Conservation (phyloP, 2,329 filamentous ascomycete species). For the Fusarium cicatricum region DNA sequence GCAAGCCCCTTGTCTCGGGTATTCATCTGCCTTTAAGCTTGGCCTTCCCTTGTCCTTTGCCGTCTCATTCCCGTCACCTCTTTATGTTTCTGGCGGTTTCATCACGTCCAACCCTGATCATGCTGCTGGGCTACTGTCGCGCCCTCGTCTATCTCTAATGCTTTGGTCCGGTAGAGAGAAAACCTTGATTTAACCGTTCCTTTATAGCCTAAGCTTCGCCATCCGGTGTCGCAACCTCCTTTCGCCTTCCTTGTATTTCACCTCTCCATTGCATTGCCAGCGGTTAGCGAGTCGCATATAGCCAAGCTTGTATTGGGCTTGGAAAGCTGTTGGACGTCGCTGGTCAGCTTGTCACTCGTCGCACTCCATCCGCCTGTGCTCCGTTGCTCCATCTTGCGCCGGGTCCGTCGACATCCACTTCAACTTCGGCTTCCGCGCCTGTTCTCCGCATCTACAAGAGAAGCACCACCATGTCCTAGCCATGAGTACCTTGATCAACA, state of each 20-base stretch:
- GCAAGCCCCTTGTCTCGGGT: neutral
- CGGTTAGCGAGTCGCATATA: slow-evolving; percentile 19
- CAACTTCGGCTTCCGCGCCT: slow-evolving; percentile 21
- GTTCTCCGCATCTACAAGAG: slow-evolving; percentile 15
- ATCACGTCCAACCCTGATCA: slow-evolving; percentile 24
- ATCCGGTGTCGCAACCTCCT: slow-evolving; percentile 14
- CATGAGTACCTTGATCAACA: slow-evolving; percentile 58
- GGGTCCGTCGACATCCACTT: slow-evolving; percentile 11
- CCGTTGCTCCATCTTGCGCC: slow-evolving; percentile 27
- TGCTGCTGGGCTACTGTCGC: slow-evolving; percentile 33
- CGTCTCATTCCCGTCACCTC: slow-evolving; percentile 12
- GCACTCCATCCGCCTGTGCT: slow-evolving; percentile 24
- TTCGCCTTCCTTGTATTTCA: slow-evolving; percentile 26
- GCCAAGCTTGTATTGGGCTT: slow-evolving; percentile 28
- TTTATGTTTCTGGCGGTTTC: slow-evolving; percentile 33
- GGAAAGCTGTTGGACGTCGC: slow-evolving; percentile 32
- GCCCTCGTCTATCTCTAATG: slow-evolving; percentile 31
- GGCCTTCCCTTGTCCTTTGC: neutral
- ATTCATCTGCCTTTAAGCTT: neutral
- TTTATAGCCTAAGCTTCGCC: slow-evolving; percentile 3
- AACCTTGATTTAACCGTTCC: slow-evolving; percentile 6
- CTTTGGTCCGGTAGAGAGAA: neutral
- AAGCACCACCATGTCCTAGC: slow-evolving; percentile 50
- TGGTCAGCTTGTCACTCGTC: slow-evolving; percentile 32
- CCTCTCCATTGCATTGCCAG: slow-evolving; percentile 31